Conservation (phyloP, 371 early-diverging fungal species). For the Actinomortierella ambigua region DNA sequence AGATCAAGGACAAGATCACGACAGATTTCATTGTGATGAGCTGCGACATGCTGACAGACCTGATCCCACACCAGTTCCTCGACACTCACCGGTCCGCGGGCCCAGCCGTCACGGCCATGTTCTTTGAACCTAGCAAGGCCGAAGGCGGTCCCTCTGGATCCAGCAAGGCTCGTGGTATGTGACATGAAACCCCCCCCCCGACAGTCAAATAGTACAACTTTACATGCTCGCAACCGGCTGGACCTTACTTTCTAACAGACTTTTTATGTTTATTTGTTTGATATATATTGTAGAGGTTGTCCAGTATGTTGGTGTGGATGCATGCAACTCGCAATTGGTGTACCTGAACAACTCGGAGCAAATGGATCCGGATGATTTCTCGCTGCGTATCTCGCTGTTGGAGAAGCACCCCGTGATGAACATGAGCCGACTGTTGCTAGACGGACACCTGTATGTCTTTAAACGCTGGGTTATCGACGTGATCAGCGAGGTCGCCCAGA, state of each 20-base stretch:
- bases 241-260: neutral
- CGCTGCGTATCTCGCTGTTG: constrained; percentile 75
- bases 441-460: constrained; percentile 91
- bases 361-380: constrained; percentile 61
- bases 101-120: constrained; percentile 80
- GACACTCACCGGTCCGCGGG: constrained; percentile 79
- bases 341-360: constrained; percentile 56
- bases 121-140: constrained; percentile 71
- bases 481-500: constrained; percentile 54
- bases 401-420: constrained; percentile 52
- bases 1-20: constrained; percentile 81
- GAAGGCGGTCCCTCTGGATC: constrained; percentile 54
- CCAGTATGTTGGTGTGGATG: constrained; percentile 83
- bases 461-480: constrained; percentile 90
- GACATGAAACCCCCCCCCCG: neutral
- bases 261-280: neutral
- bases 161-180: constrained; percentile 60
- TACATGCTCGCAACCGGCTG: constrained; percentile 5
- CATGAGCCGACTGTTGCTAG: constrained; percentile 55
- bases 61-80: constrained; percentile 80
- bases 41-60: constrained; percentile 87
- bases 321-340: constrained; percentile 73
- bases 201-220: neutral
- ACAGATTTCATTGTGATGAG: constrained; percentile 89
- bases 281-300: constrained; percentile 44